These are phyloP conservation scores for Eucalyptus sideroxylon DNA, from an alignment of 345 rosid species.

Conservation along the genomic window DNA sequence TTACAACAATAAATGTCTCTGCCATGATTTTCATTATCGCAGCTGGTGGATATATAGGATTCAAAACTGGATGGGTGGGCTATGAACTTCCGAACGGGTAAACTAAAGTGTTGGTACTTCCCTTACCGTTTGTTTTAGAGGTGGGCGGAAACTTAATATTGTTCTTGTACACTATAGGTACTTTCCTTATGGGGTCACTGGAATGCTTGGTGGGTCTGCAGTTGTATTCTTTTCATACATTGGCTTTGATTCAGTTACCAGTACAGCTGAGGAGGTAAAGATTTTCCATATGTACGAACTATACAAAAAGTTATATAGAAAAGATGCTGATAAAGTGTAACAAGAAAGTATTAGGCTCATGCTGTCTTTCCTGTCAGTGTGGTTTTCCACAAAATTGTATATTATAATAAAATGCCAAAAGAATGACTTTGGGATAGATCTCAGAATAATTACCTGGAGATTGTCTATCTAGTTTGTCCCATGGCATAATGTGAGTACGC, in stretches of 20 bases:
- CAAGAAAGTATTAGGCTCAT: neutral
- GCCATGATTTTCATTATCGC: constrained; percentile 75
- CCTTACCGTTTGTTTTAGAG: neutral
- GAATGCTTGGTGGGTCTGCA: constrained; percentile 98
- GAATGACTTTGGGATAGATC: neutral
- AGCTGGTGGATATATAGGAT: constrained; percentile 83
- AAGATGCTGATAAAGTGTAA: neutral
- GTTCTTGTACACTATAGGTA: constrained; percentile 22
- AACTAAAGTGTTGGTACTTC: neutral
- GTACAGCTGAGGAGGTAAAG: constrained; percentile 93
- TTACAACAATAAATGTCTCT: constrained; percentile 65
- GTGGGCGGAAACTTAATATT: neutral
- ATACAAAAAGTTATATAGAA: neutral
- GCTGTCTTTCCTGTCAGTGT: neutral
- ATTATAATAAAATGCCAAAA: neutral
- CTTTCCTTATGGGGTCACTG: constrained; percentile 88
- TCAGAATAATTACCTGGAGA: neutral
- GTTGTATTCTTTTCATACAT: constrained; percentile 91
- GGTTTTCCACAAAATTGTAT: neutral
- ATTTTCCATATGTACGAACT: neutral
- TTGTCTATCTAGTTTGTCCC: neutral
- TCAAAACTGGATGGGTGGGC: constrained; percentile 88
- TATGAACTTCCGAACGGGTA: constrained; percentile 93
- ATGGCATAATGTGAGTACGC: neutral
- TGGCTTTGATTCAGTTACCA: constrained; percentile 96